These are phyloP conservation scores for Pichia norvegensis DNA, from an alignment of 1,139 yeast genomes.

Conservation along the genomic window DNA sequence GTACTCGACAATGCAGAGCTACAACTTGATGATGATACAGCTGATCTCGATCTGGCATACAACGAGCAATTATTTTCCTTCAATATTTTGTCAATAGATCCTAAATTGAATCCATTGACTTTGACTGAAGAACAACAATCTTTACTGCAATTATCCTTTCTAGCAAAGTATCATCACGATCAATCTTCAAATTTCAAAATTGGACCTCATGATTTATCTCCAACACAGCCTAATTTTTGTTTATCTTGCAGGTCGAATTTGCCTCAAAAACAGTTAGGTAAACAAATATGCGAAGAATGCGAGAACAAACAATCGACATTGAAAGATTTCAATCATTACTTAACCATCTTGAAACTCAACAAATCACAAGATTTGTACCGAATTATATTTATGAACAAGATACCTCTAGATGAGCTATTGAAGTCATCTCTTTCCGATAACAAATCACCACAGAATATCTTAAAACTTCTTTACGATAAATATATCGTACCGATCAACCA, in stretches of 20 bases:
- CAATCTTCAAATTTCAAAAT: constrained; percentile 13
- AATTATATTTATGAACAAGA: constrained; percentile 19
- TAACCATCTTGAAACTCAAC: constrained; percentile 22
- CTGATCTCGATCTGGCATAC: constrained; percentile 15
- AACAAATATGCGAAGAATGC: constrained; percentile 22
- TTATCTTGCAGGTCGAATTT: constrained; percentile 11
- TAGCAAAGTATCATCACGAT: constrained; percentile 20
- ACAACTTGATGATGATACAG: constrained; percentile 13
- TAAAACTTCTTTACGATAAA: constrained; percentile 22
- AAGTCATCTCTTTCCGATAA: constrained; percentile 20
- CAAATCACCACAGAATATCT: constrained; percentile 18
- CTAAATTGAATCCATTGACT: constrained; percentile 19
- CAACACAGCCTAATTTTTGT: constrained; percentile 13
- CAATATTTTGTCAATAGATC: constrained; percentile 19
- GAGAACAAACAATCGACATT: constrained; percentile 20
- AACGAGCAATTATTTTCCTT: constrained; percentile 18
- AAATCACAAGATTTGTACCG: constrained; percentile 20
- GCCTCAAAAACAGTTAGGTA: constrained; percentile 9
- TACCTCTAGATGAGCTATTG: constrained; percentile 17
- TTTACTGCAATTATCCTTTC: constrained; percentile 16
- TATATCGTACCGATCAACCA: constrained; percentile 24
- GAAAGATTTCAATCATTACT: constrained; percentile 20
- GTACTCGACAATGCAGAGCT: constrained; percentile 13
- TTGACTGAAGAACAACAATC: constrained; percentile 19
- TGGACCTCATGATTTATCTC: constrained; percentile 11